A percentile compares a stretch with the other conserved stretches of the same genome.
Evolutionary conservation across 2,329 filamentous ascomycete species (phyloP).

Genomic region (Elsinoe ampelina): DNA sequence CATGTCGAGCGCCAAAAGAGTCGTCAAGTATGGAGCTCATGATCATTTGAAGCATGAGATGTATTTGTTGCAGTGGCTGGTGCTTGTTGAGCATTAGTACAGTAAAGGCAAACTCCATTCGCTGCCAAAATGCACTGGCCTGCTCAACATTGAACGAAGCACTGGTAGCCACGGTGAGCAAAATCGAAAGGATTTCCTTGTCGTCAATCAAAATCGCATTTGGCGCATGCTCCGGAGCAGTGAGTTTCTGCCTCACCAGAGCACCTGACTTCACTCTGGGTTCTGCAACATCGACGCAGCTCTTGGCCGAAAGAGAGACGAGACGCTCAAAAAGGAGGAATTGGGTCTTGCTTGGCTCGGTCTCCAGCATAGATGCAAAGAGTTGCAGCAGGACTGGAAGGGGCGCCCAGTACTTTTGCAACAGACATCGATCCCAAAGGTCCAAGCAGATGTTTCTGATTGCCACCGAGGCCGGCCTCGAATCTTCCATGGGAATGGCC

Average conservation of each 20-base stretch:
- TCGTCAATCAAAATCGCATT: conserved; percentile 48
- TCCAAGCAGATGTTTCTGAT: conserved; percentile 56
- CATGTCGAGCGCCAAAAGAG: conserved; percentile 57
- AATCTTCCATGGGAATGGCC: neutral
- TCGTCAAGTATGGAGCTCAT: conserved; percentile 54
- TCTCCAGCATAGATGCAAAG: conserved; percentile 53
- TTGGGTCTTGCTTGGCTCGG: conserved; percentile 51
- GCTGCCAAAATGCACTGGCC: conserved; percentile 53
- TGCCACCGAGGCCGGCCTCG: conserved; percentile 39
- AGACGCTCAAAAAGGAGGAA: conserved; percentile 51
- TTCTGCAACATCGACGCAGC: conserved; percentile 47
- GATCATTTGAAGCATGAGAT: conserved; percentile 56
- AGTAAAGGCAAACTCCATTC: conserved; percentile 57
- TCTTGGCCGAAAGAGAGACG: conserved; percentile 35
- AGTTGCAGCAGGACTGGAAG: conserved; percentile 57
- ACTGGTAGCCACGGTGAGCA: conserved; percentile 55
- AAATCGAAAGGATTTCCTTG: conserved; percentile 52
- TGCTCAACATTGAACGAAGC: conserved; percentile 40
- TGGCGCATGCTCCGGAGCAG: conserved; percentile 27
- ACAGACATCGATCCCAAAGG: conserved; percentile 59
- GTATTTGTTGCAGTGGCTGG: conserved; percentile 54
- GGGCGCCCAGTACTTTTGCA: conserved; percentile 54
- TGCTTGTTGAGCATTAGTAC: conserved; percentile 58
- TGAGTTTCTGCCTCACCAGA: conserved; percentile 17
- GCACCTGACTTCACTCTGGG: conserved; percentile 26